A percentile compares a stretch with the other conserved stretches of the same genome.
Evolutionary conservation across 306 rosid genomes (phyloP).

Genomic region (barrel medic (Medicago truncatula)): MtrunA17r5.0-ANR NC_053043.1:33554501-33555000

Average conservation of each 20-base stretch:
- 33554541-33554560: not conserved
- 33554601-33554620: not conserved
- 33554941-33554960: not conserved
- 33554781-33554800: too few species aligned
- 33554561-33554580: too few species aligned
- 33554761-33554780: too few species aligned
- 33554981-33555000: slow-evolving; percentile 6
- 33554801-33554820: not conserved
- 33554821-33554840: not conserved
- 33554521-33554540: too few species aligned
- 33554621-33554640: not conserved
- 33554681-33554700: too few species aligned
- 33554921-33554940: not conserved
- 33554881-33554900: not conserved
- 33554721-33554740: too few species aligned
- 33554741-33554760: too few species aligned
- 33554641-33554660: not conserved
- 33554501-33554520: too few species aligned
- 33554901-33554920: not conserved
- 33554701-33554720: too few species aligned
- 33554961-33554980: not conserved
- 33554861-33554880: not conserved
- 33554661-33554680: not conserved
- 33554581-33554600: too few species aligned
- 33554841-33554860: not conserved